Base-by-base conservation (phyloP, 148 eudicot species). In the Spergularia bocconei region DNA sequence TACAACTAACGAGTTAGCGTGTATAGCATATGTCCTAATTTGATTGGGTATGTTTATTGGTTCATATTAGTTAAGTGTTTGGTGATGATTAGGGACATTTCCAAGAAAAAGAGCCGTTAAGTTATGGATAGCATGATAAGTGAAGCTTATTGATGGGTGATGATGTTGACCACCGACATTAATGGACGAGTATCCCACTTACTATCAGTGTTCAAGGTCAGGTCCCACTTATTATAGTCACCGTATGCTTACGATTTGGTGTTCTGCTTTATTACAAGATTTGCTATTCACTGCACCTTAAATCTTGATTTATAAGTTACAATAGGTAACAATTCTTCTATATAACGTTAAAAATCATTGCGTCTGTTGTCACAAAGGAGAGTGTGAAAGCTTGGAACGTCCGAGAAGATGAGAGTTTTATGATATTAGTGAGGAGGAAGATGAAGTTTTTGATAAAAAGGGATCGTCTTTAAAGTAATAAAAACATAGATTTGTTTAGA, bases 31-130 rank as follows among this genome's bases (percentile, higher is more conserved):
- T 41, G 12, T 29, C 54, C 36, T 29, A 29, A 29, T 29, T 47
- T 7, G 4, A 11, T 48, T 19, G 4, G 52, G 7, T 54, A 11
- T 20, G 5, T 48, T 63, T 63, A 17, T 38, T 65, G 6, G 14
- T 25, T 13, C 16, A 5, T 36, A 13, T 11, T 13, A 16, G 62
- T n/a, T 57, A 19, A 44, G 17, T 21, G 38, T 59, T 72, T 50
- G 52, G 56, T 44, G 44, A 59, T 62, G 51, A 38, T 72, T 59
- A 65, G 36, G 61, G 25, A 21, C 20, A 51, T 61, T 69, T 62
- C 54, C 63, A 70, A 19, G 70, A 70, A 70, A 68, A 75, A 60
- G 79, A 77, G 70, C 54, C 56, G 75, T 71, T 70, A 65, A 2
- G 20, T 38, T 65, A 50, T 38, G 69, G 69, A 39, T n/a, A 38